phyloP scores from a whole-genome alignment of 768 basidiomycete genomes.

The Tubosaeta sp. region DNA sequence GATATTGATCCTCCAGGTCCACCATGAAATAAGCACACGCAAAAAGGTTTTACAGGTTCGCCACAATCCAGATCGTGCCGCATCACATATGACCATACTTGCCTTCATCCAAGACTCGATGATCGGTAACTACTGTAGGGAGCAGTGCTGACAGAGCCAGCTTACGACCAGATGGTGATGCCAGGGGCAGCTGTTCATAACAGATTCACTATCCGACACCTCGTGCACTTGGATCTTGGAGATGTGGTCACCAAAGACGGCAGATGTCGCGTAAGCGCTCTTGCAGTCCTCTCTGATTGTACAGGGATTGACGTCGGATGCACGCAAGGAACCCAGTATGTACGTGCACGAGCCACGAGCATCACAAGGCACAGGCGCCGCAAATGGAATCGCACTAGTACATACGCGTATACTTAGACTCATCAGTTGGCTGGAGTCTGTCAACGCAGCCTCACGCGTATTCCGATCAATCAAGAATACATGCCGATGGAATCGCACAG shows the following conservation, averaged over 20 bases:
- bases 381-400: neutral
- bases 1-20: neutral
- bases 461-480: neutral
- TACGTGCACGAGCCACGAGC: neutral
- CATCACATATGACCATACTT: neutral
- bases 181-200: neutral
- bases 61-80: neutral
- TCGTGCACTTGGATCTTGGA: neutral
- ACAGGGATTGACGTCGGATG: neutral
- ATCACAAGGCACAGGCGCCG: neutral
- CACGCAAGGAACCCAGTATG: neutral
- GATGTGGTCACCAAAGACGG: neutral
- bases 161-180: neutral
- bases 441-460: neutral
- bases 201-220: neutral
- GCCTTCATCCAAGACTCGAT: neutral
- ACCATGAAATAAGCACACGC: neutral
- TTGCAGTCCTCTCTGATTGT: neutral
- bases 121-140: neutral
- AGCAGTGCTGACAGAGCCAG: neutral
- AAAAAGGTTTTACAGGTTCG: neutral
- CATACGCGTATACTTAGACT: too few relatives aligned
- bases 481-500: neutral
- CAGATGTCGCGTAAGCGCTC: neutral
- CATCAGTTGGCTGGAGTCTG: too few relatives aligned